A percentile compares a stretch with the other conserved stretches of the same genome.
Evolutionary conservation across 139 green algal genomes (phyloP).

Genomic region (Closterium sp.): DNA sequence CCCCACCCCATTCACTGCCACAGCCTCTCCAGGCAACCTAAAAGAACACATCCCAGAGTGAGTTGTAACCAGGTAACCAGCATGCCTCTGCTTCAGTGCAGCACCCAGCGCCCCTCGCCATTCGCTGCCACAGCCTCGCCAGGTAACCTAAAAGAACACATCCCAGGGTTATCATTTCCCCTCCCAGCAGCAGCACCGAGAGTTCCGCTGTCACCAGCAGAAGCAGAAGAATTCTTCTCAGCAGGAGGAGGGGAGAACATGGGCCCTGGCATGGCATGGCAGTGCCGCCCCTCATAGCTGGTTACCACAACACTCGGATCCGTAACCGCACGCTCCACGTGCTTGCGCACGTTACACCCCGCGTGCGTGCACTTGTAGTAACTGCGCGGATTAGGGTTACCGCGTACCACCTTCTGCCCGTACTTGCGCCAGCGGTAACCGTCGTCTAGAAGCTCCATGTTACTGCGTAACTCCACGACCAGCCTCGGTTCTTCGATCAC

Average conservation of each 20-base stretch:
- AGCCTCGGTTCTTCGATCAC: slow-evolving; percentile 22
- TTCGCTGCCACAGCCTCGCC: no score
- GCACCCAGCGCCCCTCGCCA: no score
- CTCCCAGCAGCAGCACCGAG: no score
- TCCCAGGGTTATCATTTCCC: no score
- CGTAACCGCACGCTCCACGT: slow-evolving; percentile 10
- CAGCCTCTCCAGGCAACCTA: no score
- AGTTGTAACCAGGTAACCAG: no score
- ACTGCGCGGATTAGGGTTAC: slow-evolving; percentile 69
- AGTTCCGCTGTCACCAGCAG: no score
- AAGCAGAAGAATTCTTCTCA: no score
- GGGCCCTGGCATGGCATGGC: slow-evolving; percentile 8
- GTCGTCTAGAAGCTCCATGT: slow-evolving; percentile 53
- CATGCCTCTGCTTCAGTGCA: no score
- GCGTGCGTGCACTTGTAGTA: slow-evolving; percentile 96
- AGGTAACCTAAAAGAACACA: no score
- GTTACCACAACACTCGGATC: background rate
- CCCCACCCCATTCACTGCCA: no score
- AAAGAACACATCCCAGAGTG: no score
- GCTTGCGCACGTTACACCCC: slow-evolving; percentile 62
- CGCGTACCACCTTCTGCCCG: slow-evolving; percentile 61
- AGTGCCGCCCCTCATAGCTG: background rate
- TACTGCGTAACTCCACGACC: slow-evolving; percentile 36
- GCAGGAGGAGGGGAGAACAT: background rate
- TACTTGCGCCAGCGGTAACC: slow-evolving; percentile 63